Evolutionary conservation across 139 green algal species (phyloP), one percentile per base, ranked within the genome.

Genomic region (Chara braunii): DNA sequence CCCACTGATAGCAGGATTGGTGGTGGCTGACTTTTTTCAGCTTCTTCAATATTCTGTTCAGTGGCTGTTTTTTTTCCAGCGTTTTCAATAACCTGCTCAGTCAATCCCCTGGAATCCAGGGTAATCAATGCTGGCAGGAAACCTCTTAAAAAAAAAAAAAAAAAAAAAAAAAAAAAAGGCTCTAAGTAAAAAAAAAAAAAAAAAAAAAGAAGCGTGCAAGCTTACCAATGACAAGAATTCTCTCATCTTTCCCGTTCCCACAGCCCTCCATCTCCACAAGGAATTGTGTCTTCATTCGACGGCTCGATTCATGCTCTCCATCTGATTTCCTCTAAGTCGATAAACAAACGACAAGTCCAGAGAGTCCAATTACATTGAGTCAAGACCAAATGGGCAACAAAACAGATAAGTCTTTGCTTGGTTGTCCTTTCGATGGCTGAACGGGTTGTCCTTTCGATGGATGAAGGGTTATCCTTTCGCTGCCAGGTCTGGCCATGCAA

Each of bases 231-330:
- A 77, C 42, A 28, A 77, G 60, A 29, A 77, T 33, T 11, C 45
- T 33, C 11, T 66, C 30, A 9, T 75, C 61, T 26, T 29, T 45
- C 24, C 26, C 54, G n/a, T n/a, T n/a, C 22, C 28, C 37, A 31
- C 32, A 81, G 5, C 86, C 76, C 64, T 99, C 92, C 88, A 98
- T 97, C 69, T 96, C 86, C 30, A 98, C 81, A 56, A 99, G 81
- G 70, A 99, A 86, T 78, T 99, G 88, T 0, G 92, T 99, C 81
- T 97, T 97, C 5, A 97, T 60, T 6, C 92, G 80, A 37, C 91
- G 71, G 64, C 84, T 95, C 36, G 91, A 84, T 74, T 97, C 91
- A 78, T 97, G 91, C 84, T 97, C 91, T 5, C 85, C 84, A 74
- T 80, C 70, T 51, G 56, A 37, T 90, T 85, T 1, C 83, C 89